phyloP scores from a whole-genome alignment of 1,284 basidiomycete genomes.

The Hemileia vastatrix region DNA sequence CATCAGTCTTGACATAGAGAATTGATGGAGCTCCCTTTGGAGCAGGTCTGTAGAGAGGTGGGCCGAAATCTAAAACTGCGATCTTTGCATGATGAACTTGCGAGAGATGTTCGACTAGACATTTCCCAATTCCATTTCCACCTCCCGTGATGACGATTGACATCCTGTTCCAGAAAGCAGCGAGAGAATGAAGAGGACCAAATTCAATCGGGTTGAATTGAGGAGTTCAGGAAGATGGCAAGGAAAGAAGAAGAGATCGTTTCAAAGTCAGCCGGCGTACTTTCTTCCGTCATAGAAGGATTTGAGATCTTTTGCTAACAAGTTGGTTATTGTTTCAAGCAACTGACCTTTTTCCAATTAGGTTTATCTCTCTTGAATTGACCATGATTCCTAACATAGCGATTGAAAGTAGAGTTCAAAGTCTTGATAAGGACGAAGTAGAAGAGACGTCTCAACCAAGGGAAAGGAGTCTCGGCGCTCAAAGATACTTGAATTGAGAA shows the following conservation, averaged over 20 bases:
- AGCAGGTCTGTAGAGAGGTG: slow-evolving; percentile 34
- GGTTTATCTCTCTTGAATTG: too few species aligned
- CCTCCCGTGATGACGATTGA: slow-evolving; percentile 42
- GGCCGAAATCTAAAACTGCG: slow-evolving; percentile 40
- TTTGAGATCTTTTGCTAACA: too few species aligned
- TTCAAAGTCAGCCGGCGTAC: background rate
- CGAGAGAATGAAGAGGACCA: too few species aligned
- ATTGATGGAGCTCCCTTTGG: slow-evolving; percentile 37
- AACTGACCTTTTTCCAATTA: too few species aligned
- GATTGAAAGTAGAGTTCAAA: too few species aligned
- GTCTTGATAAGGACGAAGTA: too few species aligned
- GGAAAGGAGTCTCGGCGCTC: slow-evolving; percentile 27
- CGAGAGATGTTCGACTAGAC: slow-evolving; percentile 36
- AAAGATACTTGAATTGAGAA: slow-evolving; percentile 27
- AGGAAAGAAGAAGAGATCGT: background rate
- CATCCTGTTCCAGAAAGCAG: slow-evolving; percentile 23
- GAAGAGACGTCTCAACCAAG: slow-evolving; percentile 32
- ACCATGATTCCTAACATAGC: too few species aligned
- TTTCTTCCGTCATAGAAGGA: background rate
- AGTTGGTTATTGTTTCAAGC: too few species aligned
- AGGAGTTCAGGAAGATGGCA: background rate
- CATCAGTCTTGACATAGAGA: slow-evolving; percentile 41
- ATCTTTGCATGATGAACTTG: slow-evolving; percentile 33
- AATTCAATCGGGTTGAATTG: too few species aligned
- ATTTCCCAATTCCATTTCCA: slow-evolving; percentile 40